phyloP scores from a whole-genome alignment of 2,329 filamentous ascomycete species.

The Aspergillus fructus region DNA sequence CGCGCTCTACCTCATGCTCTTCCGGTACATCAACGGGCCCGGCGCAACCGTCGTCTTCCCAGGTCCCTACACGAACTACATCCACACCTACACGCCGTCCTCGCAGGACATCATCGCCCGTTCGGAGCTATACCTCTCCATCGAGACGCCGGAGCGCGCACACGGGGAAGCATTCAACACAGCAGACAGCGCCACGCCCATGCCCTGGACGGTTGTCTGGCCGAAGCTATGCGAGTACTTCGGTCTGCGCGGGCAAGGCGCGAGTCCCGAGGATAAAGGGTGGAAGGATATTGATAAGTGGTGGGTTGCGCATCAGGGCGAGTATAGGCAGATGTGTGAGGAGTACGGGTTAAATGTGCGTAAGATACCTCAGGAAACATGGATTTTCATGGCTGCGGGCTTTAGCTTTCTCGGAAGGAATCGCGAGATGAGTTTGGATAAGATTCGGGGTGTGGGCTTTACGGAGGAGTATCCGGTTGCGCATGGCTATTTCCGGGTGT shows the following conservation, averaged over 20 bases:
- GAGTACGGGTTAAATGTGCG: slow-evolving; percentile 18
- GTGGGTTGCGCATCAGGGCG: slow-evolving; percentile 20
- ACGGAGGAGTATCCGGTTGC: slow-evolving; percentile 21
- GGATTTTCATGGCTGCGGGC: slow-evolving; percentile 18
- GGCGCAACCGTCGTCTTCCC: slow-evolving; percentile 39
- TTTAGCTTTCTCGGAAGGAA: slow-evolving; percentile 19
- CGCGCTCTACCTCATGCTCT: slow-evolving; percentile 40
- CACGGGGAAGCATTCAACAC: slow-evolving; percentile 26
- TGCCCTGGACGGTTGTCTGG: slow-evolving; percentile 21
- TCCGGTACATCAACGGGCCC: slow-evolving; percentile 36
- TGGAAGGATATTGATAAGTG: slow-evolving; percentile 21
- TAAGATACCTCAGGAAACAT: not conserved
- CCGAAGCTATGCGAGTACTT: slow-evolving; percentile 21
- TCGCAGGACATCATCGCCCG: slow-evolving; percentile 33
- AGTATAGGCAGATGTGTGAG: slow-evolving; percentile 21
- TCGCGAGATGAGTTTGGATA: slow-evolving; percentile 23
- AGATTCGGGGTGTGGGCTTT: slow-evolving; percentile 24
- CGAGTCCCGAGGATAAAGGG: not conserved
- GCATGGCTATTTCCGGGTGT: slow-evolving; percentile 16
- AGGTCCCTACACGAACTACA: slow-evolving; percentile 35
- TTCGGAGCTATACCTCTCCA: slow-evolving; percentile 26
- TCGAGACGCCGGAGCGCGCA: slow-evolving; percentile 17
- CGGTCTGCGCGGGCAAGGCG: slow-evolving; percentile 17
- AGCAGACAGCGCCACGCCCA: slow-evolving; percentile 21
- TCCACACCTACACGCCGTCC: slow-evolving; percentile 35